Evolutionary conservation across 495 filamentous ascomycete species (phyloP).

Genomic region (Neurospora tetrasperma): DNA sequence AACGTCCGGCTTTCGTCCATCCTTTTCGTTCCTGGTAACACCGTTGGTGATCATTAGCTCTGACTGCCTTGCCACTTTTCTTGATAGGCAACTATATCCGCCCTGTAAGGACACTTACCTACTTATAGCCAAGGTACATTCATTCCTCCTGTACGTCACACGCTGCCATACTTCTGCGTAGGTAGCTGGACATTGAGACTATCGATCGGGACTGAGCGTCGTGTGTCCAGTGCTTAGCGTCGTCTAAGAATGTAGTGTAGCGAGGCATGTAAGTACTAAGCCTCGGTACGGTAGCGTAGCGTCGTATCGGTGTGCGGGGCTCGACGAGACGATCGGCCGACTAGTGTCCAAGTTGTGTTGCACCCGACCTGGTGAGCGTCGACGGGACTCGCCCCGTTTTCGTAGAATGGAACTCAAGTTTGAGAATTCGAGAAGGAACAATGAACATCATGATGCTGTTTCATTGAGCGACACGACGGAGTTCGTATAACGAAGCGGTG

Average conservation of each 20-base stretch:
- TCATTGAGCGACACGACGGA: not conserved
- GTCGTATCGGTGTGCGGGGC: not conserved
- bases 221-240: too few relatives aligned
- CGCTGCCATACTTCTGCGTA: not conserved
- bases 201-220: too few relatives aligned
- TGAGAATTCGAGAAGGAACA: too few relatives aligned
- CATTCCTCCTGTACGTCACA: not conserved
- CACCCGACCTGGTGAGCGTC: not conserved
- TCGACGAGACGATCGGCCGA: not conserved
- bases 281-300: too few relatives aligned
- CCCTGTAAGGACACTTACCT: not conserved
- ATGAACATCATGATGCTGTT: too few relatives aligned
- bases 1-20: not conserved
- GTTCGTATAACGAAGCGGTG: not conserved
- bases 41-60: not conserved
- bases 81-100: not conserved
- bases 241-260: too few relatives aligned
- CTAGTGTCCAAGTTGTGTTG: not conserved
- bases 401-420: not conserved
- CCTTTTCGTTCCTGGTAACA: not conserved
- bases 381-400: not conserved
- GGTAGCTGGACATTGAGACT: not conserved
- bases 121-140: not conserved
- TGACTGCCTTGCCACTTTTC: not conserved
- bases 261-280: too few relatives aligned